Percentiles rank a stretch among this genome's conserved stretches.
These are phyloP conservation scores for Trichoderma asperelloides DNA, from an alignment of 495 filamentous ascomycete species.

Conservation along the genomic window DNA sequence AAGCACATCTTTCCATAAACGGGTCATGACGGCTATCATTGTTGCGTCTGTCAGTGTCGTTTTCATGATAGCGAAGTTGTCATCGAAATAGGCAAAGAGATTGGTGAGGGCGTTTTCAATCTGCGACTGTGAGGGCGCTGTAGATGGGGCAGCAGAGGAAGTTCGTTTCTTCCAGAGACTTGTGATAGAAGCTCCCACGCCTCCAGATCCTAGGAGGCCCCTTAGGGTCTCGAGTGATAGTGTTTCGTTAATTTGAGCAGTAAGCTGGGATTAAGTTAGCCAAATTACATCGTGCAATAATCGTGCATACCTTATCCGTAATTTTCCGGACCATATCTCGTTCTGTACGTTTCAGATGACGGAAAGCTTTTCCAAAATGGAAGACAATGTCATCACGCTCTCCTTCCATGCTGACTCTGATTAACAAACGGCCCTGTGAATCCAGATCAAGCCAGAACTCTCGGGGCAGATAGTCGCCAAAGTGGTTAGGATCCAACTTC, in stretches of 20 bases:
- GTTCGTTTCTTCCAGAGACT: constrained; percentile 61
- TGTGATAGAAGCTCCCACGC: constrained; percentile 70
- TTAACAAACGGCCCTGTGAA: constrained; percentile 81
- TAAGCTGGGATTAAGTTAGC: constrained; percentile 49
- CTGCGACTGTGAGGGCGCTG: constrained; percentile 52
- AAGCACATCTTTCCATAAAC: constrained; percentile 96
- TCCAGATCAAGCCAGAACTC: constrained; percentile 98
- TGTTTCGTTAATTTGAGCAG: constrained; percentile 84
- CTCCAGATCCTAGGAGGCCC: constrained; percentile 54
- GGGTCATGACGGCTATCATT: constrained; percentile 95
- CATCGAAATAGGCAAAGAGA: constrained; percentile 94
- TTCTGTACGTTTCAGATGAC: constrained; percentile 88
- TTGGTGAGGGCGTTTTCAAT: constrained; percentile 75
- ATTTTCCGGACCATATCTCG: constrained; percentile 97
- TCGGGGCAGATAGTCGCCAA: constrained; percentile 86
- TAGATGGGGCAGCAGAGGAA: constrained; percentile 38
- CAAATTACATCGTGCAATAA: neutral
- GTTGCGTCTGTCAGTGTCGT: constrained; percentile 84
- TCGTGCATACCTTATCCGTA: constrained; percentile 75
- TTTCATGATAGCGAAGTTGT: constrained; percentile 99
- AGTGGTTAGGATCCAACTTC: constrained; percentile 90
- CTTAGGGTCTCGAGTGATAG: constrained; percentile 75
- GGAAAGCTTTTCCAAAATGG: constrained; percentile 95
- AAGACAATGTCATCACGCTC: constrained; percentile 98
- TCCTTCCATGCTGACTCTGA: constrained; percentile 96